These are phyloP conservation scores for Barnettozyma wickerhamii DNA, from an alignment of 805 yeast genomes.

Conservation along the genomic window DNA sequence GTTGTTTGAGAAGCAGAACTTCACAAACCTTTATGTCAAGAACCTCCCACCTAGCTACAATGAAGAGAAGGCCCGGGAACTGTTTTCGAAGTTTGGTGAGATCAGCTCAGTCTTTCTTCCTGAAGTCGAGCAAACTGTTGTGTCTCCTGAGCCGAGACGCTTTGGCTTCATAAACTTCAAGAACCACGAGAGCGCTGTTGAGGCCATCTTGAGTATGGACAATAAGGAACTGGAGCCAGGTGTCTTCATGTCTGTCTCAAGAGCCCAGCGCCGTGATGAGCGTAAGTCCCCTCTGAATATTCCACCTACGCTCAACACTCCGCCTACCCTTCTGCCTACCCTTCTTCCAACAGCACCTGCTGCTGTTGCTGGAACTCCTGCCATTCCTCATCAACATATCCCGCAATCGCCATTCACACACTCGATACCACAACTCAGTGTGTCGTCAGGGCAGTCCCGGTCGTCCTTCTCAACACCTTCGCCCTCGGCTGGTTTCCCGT, in stretches of 20 bases:
- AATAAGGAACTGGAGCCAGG: constrained; percentile 35
- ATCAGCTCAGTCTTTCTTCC: constrained; percentile 55
- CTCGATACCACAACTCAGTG: too few relatives aligned
- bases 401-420: too few relatives aligned
- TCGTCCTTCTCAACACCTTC: background rate
- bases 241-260: constrained; percentile 30
- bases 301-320: constrained; percentile 3
- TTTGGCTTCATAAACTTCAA: constrained; percentile 51
- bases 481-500: constrained; percentile 2
- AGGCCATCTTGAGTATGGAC: constrained; percentile 43
- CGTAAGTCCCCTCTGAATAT: constrained; percentile 9
- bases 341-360: background rate
- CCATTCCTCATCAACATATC: too few relatives aligned
- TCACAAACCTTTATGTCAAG: constrained; percentile 47
- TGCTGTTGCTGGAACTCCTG: background rate
- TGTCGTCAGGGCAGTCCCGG: too few relatives aligned
- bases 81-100: constrained; percentile 45
- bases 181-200: constrained; percentile 41
- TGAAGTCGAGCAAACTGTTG: constrained; percentile 18
- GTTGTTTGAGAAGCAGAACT: constrained; percentile 41
- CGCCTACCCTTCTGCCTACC: constrained; percentile 1
- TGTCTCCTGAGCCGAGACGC: constrained; percentile 5
- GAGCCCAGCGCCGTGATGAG: constrained; percentile 43
- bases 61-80: constrained; percentile 33
- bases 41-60: constrained; percentile 37